phyloP scores from a whole-genome alignment of 805 yeast species.

The Debaryomyces hansenii region DNA sequence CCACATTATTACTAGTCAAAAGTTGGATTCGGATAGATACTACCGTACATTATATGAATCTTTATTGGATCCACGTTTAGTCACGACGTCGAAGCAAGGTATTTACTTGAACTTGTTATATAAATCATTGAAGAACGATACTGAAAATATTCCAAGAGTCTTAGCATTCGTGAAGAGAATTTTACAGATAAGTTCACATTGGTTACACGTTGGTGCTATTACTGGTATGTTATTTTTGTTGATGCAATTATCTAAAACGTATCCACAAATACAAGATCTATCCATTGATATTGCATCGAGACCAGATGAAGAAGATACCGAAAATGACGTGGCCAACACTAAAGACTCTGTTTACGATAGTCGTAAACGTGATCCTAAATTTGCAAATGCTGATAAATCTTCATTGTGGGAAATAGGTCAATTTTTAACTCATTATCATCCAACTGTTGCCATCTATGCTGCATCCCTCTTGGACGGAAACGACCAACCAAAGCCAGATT shows the following conservation, averaged over 20 bases:
- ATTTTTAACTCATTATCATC: slow-evolving; percentile 83
- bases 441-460: slow-evolving; percentile 84
- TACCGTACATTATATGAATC: slow-evolving; percentile 90
- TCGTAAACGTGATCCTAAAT: slow-evolving; percentile 88
- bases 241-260: slow-evolving; percentile 60
- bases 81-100: slow-evolving; percentile 88
- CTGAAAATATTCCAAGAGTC: slow-evolving; percentile 56
- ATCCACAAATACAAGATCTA: slow-evolving; percentile 68
- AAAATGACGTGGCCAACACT: slow-evolving; percentile 14
- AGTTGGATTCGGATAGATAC: slow-evolving; percentile 63
- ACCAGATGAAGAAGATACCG: slow-evolving; percentile 44
- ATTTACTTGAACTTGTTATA: slow-evolving; percentile 83
- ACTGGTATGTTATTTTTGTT: slow-evolving; percentile 79
- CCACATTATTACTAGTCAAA: slow-evolving; percentile 69
- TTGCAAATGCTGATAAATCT: slow-evolving; percentile 78
- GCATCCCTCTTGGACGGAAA: slow-evolving; percentile 54
- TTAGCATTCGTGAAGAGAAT: slow-evolving; percentile 90
- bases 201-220: slow-evolving; percentile 87
- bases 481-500: slow-evolving; percentile 73
- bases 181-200: slow-evolving; percentile 77
- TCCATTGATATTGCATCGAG: slow-evolving; percentile 50
- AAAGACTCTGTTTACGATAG: slow-evolving; percentile 61
- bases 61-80: slow-evolving; percentile 77
- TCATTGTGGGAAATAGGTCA: slow-evolving; percentile 85
- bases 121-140: slow-evolving; percentile 77